Conservation (phyloP, 495 filamentous ascomycete genomes). For the Penicillium goetzii region DNA sequence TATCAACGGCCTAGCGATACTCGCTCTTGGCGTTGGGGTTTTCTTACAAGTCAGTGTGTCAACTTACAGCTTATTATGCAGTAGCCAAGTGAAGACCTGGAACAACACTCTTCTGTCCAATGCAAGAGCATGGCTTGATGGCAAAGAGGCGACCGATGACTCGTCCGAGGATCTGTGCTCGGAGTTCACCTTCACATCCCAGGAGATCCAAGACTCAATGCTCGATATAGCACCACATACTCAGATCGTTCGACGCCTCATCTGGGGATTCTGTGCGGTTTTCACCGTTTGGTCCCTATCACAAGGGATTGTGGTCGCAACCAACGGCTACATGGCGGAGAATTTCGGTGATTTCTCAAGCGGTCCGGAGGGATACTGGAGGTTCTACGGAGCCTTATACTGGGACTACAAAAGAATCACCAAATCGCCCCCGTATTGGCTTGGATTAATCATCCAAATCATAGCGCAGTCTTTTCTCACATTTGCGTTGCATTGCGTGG, state of each 20-base stretch:
- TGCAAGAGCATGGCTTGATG: neutral
- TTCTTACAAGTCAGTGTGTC: constrained; percentile 8
- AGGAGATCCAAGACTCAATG: neutral
- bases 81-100: neutral
- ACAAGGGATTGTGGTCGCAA: neutral
- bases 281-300: neutral
- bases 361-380: constrained; percentile 5
- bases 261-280: constrained; percentile 4
- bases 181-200: neutral
- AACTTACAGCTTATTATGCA: constrained; percentile 7
- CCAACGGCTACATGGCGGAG: neutral
- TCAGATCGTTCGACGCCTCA: neutral
- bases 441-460: constrained; percentile 11
- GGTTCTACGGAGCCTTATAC: constrained; percentile 12
- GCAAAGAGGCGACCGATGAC: neutral
- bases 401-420: neutral
- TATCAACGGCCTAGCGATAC: constrained; percentile 7
- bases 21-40: constrained; percentile 4
- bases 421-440: constrained; percentile 7
- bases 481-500: constrained; percentile 12
- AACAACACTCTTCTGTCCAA: constrained; percentile 6
- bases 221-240: neutral
- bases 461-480: constrained; percentile 11
- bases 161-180: neutral
- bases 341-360: neutral